These are phyloP conservation scores for Postia placenta DNA, from an alignment of 768 basidiomycete genomes.

Conservation along the genomic window DNA sequence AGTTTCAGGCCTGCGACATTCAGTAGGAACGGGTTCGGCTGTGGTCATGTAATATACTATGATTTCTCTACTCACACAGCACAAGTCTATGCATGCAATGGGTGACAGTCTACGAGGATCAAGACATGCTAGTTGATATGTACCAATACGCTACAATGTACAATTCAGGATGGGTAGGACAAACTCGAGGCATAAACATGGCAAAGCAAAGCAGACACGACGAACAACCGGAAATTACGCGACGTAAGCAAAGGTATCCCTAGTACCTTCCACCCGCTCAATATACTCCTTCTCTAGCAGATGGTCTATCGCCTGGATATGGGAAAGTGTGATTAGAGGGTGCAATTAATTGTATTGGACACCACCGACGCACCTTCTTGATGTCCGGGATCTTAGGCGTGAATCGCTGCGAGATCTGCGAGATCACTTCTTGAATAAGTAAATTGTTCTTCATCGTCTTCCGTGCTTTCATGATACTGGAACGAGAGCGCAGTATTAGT, in stretches of 20 bases:
- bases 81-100: no score
- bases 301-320: constrained; percentile 84
- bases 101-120: no score
- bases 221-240: constrained; percentile 33
- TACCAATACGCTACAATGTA: constrained; percentile 4
- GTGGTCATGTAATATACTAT: no score
- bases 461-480: constrained; percentile 89
- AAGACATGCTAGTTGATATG: constrained; percentile 30
- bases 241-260: constrained; percentile 81
- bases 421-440: constrained; percentile 85
- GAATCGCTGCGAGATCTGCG: constrained; percentile 83
- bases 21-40: no score
- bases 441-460: constrained; percentile 94
- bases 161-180: constrained; percentile 1
- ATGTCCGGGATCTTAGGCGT: constrained; percentile 93
- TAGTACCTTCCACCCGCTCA: constrained; percentile 87
- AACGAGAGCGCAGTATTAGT: background rate
- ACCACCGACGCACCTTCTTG: constrained; percentile 68
- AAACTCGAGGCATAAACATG: background rate
- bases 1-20: no score
- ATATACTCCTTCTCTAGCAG: constrained; percentile 97
- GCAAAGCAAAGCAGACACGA: constrained; percentile 4
- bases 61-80: no score
- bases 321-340: no score
- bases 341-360: no score